Evolutionary conservation across 371 early-diverging fungal genomes (phyloP).

Genomic region (Globomyces sp.): DNA sequence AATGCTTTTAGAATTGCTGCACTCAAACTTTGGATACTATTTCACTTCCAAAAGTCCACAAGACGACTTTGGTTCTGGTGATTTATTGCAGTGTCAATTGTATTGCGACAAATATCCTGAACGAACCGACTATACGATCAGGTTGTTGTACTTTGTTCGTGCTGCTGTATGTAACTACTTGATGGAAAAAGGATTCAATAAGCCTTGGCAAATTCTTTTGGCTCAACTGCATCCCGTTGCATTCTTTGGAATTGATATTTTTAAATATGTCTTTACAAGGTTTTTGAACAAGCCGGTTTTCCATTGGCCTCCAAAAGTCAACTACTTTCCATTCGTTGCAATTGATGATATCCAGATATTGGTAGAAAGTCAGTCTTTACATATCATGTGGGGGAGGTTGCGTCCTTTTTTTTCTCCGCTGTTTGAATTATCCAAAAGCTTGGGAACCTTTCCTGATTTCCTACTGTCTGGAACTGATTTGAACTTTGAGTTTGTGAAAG

Average conservation of each 20-base stretch:
- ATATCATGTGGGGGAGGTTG: slow-evolving; percentile 20
- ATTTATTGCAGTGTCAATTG: slow-evolving; percentile 19
- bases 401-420: slow-evolving; percentile 34
- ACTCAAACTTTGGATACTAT: slow-evolving; percentile 29
- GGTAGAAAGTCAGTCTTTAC: slow-evolving; percentile 15
- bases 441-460: slow-evolving; percentile 25
- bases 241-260: slow-evolving; percentile 32
- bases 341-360: slow-evolving; percentile 27
- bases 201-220: slow-evolving; percentile 29
- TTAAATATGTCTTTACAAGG: slow-evolving; percentile 19
- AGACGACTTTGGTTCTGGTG: slow-evolving; percentile 27
- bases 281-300: slow-evolving; percentile 14
- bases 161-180: slow-evolving; percentile 29
- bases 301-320: neutral
- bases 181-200: slow-evolving; percentile 22
- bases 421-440: slow-evolving; percentile 22
- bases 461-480: slow-evolving; percentile 36
- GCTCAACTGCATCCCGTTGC: slow-evolving; percentile 32
- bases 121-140: slow-evolving; percentile 11
- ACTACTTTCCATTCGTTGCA: slow-evolving; percentile 22
- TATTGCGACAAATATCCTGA: slow-evolving; percentile 12
- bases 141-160: slow-evolving; percentile 33
- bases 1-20: slow-evolving; percentile 28
- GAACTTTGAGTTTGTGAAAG: slow-evolving; percentile 26
- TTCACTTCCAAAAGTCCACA: slow-evolving; percentile 21